Evolutionary conservation across 2,329 filamentous ascomycete genomes (phyloP), one percentile per base, ranked within the genome.

Genomic region (Xylaria arbuscula): DNA sequence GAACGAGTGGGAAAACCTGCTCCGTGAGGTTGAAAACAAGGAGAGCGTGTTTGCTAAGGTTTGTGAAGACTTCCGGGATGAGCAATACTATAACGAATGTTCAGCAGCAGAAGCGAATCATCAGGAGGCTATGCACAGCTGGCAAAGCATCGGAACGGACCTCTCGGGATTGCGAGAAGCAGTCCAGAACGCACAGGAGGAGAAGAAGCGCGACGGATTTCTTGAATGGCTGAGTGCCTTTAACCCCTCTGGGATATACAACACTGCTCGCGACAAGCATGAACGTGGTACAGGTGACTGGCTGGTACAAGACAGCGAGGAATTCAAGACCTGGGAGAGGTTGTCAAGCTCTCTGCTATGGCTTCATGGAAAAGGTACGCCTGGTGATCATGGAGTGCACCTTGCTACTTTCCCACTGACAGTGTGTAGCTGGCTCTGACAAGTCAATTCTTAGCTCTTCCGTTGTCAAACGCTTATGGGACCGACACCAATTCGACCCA

Each of bases 391-490:
- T 15, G 5, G 15, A 3, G 28, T 5, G 5, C 36, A 15, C 9
- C 8, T 32, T 36, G 4, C 22, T 10, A 28, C 42, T 54, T 34
- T 28, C 36, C 24, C 4, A 13, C 62, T 64, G 9, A 64, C 15
- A 4, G 1, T 59, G 4, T n/a, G 42, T 38, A 64, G 62, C 62
- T 28, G 62, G 62, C 1, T 58, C 7, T n/a, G 62, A 54, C 17
- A 64, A 64, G 45, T 58, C 62, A 34, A 53, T 64, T 17, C 54
- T 64, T 10, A 64, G 54, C 36, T 64, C 54, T 1, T 64, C 62
- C 13, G 62, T 64, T 36, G 15, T 64, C 1, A 22, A 53, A 8
- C 17, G 53, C 36, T n/a, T 59, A 7, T 17, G 11, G 36, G 47
- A 64, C 7, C 34, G 47, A 15, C 45, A 51, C 11, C 3, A 1